Base-by-base conservation (phyloP, 1,284 basidiomycete species). In the Stygiomarasmius scandens region DNA sequence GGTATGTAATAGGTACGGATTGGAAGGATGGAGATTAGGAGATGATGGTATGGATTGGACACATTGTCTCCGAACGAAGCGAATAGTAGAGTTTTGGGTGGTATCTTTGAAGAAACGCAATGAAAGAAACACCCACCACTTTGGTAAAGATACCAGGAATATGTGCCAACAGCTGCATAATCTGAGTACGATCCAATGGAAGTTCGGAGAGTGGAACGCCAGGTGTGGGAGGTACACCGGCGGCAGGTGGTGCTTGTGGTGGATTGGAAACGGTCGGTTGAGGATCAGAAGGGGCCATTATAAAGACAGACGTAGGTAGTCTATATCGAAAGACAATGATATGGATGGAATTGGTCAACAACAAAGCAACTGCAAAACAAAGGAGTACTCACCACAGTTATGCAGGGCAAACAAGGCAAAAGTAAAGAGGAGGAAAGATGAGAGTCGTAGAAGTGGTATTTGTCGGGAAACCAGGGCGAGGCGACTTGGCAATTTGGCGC, bases 81-180 rank as follows among this genome's bases (percentile, higher is more conserved):
- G n/a, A n/a, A n/a, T n/a, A n/a, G n/a, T n/a, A n/a, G n/a, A n/a
- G n/a, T n/a, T n/a, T n/a, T n/a, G n/a, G n/a, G n/a, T n/a, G n/a
- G n/a, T n/a, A n/a, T n/a, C n/a, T n/a, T n/a, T n/a, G n/a, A 47
- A 43, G 61, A 55, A 65, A 71, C 23, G 38, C 38, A 49, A 32
- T 16, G 10, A 38, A 43, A 22, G 41, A 20, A 29, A 51, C 16
- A 47, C 52, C 45, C 9, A 51, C 49, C 66, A 83, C 78, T 71
- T 79, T 77, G 58, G 65, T 72, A 62, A 81, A 77, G 27, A 78
- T 71, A 46, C 71, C 69, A 12, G 83, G 80, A 23, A 84, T 66
- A 53, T 76, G 75, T 56, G 79, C 77, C 27, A 86, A 71, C 16
- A 86, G 66, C 49, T 71, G 75, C 68, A 85, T 74, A 53, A 86